Conservation (phyloP, 2,329 filamentous ascomycete species). For the Calonectria pseudoreteaudii region DNA sequence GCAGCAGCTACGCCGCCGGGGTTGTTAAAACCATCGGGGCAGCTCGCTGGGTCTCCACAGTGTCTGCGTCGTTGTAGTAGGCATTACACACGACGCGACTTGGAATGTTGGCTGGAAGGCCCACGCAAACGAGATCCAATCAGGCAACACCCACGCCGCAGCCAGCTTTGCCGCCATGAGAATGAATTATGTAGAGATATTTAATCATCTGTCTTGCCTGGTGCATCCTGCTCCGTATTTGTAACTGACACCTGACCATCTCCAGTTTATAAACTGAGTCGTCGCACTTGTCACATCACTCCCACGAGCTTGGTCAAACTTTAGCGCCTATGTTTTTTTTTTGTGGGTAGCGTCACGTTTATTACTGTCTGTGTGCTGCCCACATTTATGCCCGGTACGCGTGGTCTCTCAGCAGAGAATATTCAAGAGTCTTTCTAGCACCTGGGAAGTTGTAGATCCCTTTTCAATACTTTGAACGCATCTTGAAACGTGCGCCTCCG, state of each 20-base stretch:
- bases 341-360: conserved; percentile 49
- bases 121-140: background rate
- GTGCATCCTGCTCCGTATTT: conserved; percentile 13
- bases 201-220: background rate
- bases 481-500: background rate
- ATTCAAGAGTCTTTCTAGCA: background rate
- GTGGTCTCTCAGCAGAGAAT: conserved; percentile 35
- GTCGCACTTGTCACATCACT: conserved; percentile 56
- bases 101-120: background rate
- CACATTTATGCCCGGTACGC: conserved; percentile 54
- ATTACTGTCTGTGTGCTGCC: conserved; percentile 48
- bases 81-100: background rate
- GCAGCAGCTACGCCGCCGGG: conserved; percentile 61
- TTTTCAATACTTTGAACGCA: background rate
- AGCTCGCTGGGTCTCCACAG: background rate
- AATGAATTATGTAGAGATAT: background rate
- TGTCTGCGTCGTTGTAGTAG: background rate
- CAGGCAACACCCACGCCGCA: background rate
- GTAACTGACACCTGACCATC: conserved; percentile 34
- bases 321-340: conserved; percentile 57
- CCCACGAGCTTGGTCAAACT: conserved; percentile 49
- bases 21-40: conserved; percentile 16
- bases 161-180: background rate
- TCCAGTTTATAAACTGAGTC: conserved; percentile 58
- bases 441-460: background rate